Conservation (phyloP, 2,329 filamentous ascomycete species). For the Colletotrichum brevisporum region DNA sequence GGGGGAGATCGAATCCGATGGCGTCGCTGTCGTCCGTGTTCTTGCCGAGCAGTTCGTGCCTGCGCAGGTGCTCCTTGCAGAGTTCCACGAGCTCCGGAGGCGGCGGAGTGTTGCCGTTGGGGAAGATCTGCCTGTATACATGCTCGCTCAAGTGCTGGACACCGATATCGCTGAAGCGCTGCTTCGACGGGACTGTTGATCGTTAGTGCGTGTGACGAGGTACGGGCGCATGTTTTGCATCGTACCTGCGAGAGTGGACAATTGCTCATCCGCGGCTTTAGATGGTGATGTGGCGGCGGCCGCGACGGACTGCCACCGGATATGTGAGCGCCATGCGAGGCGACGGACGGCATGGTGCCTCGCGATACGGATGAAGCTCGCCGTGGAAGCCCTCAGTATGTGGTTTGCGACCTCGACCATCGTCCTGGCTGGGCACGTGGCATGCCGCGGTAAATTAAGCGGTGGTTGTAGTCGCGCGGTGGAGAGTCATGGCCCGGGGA, state of each 20-base stretch:
- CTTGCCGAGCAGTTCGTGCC: conserved; percentile 92
- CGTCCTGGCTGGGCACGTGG: conserved; percentile 17
- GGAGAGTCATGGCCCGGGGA: not conserved
- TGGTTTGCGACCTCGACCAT: conserved; percentile 43
- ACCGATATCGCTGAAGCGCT: conserved; percentile 91
- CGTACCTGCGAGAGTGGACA: conserved; percentile 59
- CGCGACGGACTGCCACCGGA: conserved; percentile 61
- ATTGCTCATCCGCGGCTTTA: conserved; percentile 32
- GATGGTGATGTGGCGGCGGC: conserved; percentile 43
- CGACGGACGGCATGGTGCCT: conserved; percentile 61
- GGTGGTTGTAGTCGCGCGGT: not conserved
- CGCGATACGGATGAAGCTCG: conserved; percentile 66
- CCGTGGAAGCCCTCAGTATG: conserved; percentile 57
- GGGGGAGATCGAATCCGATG: conserved; percentile 88
- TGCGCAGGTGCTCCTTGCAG: conserved; percentile 83
- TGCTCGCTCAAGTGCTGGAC: conserved; percentile 92
- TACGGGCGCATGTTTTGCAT: conserved; percentile 6
- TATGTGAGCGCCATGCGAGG: conserved; percentile 52
- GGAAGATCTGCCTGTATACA: conserved; percentile 88
- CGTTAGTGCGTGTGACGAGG: conserved; percentile 16
- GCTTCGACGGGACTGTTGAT: conserved; percentile 62
- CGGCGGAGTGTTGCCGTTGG: conserved; percentile 66
- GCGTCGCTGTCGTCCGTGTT: conserved; percentile 83
- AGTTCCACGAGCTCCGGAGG: conserved; percentile 82
- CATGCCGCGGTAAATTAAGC: conserved; percentile 2